Evolutionary conservation across 1,139 yeast genomes (phyloP).

Genomic region (Geotrichum klebahnii): DNA sequence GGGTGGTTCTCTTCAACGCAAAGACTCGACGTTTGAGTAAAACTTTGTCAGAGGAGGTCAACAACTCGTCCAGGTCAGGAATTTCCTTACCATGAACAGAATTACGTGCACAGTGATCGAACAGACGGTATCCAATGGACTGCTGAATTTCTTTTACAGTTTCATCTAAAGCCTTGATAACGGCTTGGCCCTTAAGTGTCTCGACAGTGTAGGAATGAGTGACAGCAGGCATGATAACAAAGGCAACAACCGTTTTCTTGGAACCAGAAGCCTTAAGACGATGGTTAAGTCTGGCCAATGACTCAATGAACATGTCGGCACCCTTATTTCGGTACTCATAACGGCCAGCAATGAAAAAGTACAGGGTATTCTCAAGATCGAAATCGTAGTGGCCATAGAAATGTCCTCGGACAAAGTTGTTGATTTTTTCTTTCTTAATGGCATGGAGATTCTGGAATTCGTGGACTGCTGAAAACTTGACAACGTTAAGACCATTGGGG

Average conservation of each 20-base stretch:
- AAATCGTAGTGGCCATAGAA: slow-evolving; percentile 95
- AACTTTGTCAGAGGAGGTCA: slow-evolving; percentile 85
- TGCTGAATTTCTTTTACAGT: slow-evolving; percentile 86
- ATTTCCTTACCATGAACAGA: slow-evolving; percentile 60
- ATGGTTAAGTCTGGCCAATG: slow-evolving; percentile 88
- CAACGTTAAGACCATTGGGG: slow-evolving; percentile 94
- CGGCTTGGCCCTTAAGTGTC: slow-evolving; percentile 94
- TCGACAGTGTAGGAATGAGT: slow-evolving; percentile 93
- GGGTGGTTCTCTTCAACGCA: slow-evolving; percentile 79
- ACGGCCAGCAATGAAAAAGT: slow-evolving; percentile 94
- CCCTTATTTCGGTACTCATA: slow-evolving; percentile 96
- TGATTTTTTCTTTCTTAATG: slow-evolving; percentile 79
- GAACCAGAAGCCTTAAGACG: slow-evolving; percentile 75
- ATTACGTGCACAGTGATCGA: slow-evolving; percentile 84
- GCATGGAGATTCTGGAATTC: slow-evolving; percentile 97
- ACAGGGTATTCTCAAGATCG: slow-evolving; percentile 86
- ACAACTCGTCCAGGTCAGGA: slow-evolving; percentile 70
- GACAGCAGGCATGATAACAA: slow-evolving; percentile 95
- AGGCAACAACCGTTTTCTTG: slow-evolving; percentile 90
- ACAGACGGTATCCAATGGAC: slow-evolving; percentile 78
- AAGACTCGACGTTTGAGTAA: slow-evolving; percentile 86
- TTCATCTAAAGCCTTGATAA: slow-evolving; percentile 80
- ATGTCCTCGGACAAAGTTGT: slow-evolving; percentile 93
- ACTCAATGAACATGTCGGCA: slow-evolving; percentile 89
- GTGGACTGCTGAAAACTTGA: slow-evolving; percentile 94